Conservation (phyloP, 2,329 filamentous ascomycete species). For the Xylaria sp. region DNA sequence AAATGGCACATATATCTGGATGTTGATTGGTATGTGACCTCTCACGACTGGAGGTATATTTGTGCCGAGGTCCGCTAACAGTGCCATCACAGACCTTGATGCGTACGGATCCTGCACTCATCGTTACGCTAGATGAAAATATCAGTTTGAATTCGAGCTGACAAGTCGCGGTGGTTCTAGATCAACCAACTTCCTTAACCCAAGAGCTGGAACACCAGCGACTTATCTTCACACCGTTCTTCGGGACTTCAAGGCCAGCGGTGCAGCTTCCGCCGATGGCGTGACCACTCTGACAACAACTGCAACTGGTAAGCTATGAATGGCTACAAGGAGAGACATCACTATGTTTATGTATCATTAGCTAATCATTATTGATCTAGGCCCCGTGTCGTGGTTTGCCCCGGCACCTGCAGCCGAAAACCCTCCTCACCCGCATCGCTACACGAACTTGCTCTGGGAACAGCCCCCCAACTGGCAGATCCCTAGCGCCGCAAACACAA, state of each 20-base stretch:
- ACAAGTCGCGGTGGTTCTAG: slow-evolving; percentile 30
- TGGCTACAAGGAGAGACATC: not conserved
- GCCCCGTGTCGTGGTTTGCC: slow-evolving; percentile 46
- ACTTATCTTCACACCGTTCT: slow-evolving; percentile 50
- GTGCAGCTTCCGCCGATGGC: slow-evolving; percentile 38
- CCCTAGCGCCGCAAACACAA: slow-evolving; percentile 46
- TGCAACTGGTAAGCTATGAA: slow-evolving; percentile 18
- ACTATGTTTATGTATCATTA: not conserved
- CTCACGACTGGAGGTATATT: not conserved
- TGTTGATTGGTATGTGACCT: slow-evolving; percentile 44
- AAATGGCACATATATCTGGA: slow-evolving; percentile 46
- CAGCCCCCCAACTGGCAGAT: slow-evolving; percentile 51
- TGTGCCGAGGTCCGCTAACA: slow-evolving; percentile 32
- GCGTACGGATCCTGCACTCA: slow-evolving; percentile 39
- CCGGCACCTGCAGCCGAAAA: slow-evolving; percentile 51
- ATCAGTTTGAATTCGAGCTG: slow-evolving; percentile 7
- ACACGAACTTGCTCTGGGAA: slow-evolving; percentile 54
- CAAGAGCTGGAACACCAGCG: slow-evolving; percentile 41
- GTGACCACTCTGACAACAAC: slow-evolving; percentile 42
- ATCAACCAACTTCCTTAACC: slow-evolving; percentile 48
- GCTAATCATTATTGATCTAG: slow-evolving; percentile 32
- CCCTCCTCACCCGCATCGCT: slow-evolving; percentile 53
- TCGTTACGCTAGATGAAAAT: not conserved
- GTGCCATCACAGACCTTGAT: slow-evolving; percentile 44
- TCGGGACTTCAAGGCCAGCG: slow-evolving; percentile 47